Conservation (phyloP, 2,329 filamentous ascomycete species). For the Diplodia corticola region DNA sequence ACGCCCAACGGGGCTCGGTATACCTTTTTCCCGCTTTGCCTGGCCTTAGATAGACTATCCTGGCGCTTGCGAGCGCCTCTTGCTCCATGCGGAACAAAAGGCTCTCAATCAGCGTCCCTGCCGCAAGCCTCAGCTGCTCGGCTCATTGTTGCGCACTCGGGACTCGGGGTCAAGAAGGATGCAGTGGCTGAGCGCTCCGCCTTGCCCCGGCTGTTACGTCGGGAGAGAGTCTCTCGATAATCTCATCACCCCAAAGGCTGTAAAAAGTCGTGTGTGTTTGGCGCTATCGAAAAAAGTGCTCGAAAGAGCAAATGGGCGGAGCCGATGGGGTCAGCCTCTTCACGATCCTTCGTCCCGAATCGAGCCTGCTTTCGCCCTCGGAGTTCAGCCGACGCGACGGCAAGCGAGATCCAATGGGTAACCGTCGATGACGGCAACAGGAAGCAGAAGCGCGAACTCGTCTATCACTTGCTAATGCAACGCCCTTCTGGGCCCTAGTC, state of each 20-base stretch:
- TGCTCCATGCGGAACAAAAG: not conserved
- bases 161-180: not conserved
- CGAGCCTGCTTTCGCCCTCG: not conserved
- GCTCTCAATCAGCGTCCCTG: not conserved
- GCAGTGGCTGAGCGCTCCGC: not conserved
- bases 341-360: not conserved
- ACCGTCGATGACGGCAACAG: not conserved
- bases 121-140: not conserved
- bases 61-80: not conserved
- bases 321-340: not conserved
- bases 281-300: not conserved
- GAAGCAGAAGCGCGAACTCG: not conserved
- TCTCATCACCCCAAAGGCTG: not conserved
- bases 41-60: not conserved
- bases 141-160: not conserved
- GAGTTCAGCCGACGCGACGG: not conserved
- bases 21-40: not conserved
- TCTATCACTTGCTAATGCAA: not conserved
- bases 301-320: not conserved
- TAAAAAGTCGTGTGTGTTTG: not conserved
- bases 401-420: not conserved
- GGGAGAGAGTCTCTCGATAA: not conserved
- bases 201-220: not conserved
- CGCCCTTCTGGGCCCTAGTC: not conserved
- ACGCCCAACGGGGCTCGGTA: not conserved